phyloP scores from a whole-genome alignment of 495 filamentous ascomycete genomes.

The Talaromyces proteolyticus region DNA sequence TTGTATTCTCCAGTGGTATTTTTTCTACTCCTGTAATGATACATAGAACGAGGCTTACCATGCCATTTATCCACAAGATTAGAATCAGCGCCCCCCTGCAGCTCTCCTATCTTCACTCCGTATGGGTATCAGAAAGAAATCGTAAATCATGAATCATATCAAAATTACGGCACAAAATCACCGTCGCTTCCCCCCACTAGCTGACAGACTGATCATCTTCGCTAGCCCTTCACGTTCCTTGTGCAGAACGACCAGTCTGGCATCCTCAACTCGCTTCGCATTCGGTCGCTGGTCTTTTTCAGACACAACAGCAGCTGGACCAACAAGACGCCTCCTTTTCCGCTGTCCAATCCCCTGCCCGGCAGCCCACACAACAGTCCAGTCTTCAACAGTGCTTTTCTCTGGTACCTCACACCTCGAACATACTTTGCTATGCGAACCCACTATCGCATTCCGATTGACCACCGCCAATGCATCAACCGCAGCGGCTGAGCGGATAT shows the following conservation, averaged over 20 bases:
- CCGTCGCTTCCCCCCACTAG: constrained; percentile 22
- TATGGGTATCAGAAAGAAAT: constrained; percentile 6
- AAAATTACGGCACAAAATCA: constrained; percentile 9
- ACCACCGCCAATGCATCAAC: constrained; percentile 30
- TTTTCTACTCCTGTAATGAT: too few relatives aligned
- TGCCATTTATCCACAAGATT: too few relatives aligned
- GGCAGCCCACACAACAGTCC: constrained; percentile 39
- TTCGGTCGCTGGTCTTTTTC: constrained; percentile 16
- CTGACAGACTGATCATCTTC: constrained; percentile 27
- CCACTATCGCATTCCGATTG: constrained; percentile 23
- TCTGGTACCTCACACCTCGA: constrained; percentile 26
- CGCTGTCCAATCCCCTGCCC: constrained; percentile 24
- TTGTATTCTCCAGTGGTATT: too few relatives aligned
- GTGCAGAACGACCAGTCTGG: constrained; percentile 36
- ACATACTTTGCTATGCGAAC: constrained; percentile 36
- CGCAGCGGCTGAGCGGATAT: constrained; percentile 27
- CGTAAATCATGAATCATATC: constrained; percentile 6
- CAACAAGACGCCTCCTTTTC: constrained; percentile 18
- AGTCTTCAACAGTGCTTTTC: constrained; percentile 24
- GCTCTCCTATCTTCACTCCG: too few relatives aligned
- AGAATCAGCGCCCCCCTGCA: too few relatives aligned
- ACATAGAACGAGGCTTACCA: too few relatives aligned
- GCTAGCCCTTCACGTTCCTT: constrained; percentile 37
- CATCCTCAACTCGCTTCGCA: constrained; percentile 37
- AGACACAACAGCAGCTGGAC: constrained; percentile 17